A percentile compares a stretch with the other conserved stretches of the same genome.
phyloP scores from a whole-genome alignment of 2,329 filamentous ascomycete species.

The Clarireedia sp. region DNA sequence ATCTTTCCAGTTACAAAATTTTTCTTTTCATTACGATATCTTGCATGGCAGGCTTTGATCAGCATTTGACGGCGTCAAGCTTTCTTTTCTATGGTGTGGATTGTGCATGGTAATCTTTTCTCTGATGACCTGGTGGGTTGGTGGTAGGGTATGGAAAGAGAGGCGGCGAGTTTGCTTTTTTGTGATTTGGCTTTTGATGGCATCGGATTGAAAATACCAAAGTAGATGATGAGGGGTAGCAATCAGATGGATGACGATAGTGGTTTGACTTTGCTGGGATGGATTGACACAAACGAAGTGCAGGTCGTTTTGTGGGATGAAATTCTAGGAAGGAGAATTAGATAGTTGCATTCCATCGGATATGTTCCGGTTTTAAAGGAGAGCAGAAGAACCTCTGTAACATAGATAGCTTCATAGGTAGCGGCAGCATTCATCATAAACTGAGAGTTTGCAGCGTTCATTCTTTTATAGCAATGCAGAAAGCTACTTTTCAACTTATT shows the following conservation, averaged over 20 bases:
- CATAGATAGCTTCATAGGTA: constrained; percentile 4
- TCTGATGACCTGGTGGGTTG: neutral
- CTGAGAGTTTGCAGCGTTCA: neutral
- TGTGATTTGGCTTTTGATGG: constrained; percentile 11
- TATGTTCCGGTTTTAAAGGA: neutral
- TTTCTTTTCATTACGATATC: constrained; percentile 19
- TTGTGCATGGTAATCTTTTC: constrained; percentile 14
- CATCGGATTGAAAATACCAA: neutral
- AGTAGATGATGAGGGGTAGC: neutral
- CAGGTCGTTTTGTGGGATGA: constrained; percentile 27
- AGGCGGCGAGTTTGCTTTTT: constrained; percentile 1
- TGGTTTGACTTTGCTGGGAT: constrained; percentile 12
- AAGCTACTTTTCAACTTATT: neutral
- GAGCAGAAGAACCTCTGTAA: neutral
- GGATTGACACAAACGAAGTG: constrained; percentile 27
- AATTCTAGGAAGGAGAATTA: constrained; percentile 1
- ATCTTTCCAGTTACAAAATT: constrained; percentile 11
- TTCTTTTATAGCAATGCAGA: neutral
- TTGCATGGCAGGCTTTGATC: constrained; percentile 28
- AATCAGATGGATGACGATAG: neutral
- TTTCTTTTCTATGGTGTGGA: constrained; percentile 17
- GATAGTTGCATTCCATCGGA: neutral
- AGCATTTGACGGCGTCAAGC: constrained; percentile 28
- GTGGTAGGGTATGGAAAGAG: too few species aligned
- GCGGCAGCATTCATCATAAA: neutral